These are phyloP conservation scores for Umbilicaria muhlenbergii DNA, from an alignment of 495 filamentous ascomycete species.

Conservation along the genomic window DNA sequence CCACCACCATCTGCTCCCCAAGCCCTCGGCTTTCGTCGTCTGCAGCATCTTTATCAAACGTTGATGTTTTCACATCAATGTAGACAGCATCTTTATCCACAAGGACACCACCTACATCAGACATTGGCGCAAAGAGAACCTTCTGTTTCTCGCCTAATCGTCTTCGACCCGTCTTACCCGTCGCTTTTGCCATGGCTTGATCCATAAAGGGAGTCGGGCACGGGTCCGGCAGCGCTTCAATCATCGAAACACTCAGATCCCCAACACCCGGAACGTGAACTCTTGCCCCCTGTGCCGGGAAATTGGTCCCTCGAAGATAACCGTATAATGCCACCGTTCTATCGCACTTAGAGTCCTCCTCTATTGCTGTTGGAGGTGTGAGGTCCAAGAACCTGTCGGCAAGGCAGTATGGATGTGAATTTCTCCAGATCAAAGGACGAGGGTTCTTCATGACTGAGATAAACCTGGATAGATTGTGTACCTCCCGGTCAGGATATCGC, in stretches of 20 bases:
- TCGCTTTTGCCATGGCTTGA: constrained; percentile 63
- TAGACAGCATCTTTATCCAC: constrained; percentile 72
- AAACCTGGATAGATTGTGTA: constrained; percentile 89
- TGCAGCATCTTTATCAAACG: constrained; percentile 50
- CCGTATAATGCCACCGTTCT: constrained; percentile 83
- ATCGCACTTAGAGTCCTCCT: constrained; percentile 77
- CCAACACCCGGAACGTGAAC: constrained; percentile 90
- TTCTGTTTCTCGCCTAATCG: constrained; percentile 91
- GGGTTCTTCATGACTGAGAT: constrained; percentile 98
- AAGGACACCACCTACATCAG: constrained; percentile 82
- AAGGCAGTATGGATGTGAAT: constrained; percentile 83
- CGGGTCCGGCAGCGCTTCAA: constrained; percentile 82
- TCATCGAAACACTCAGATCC: constrained; percentile 70
- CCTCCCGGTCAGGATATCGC: constrained; percentile 88
- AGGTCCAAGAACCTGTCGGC: constrained; percentile 90
- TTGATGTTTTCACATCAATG: constrained; percentile 58
- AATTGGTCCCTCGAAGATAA: constrained; percentile 92
- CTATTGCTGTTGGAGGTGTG: constrained; percentile 79
- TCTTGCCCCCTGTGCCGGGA: constrained; percentile 68
- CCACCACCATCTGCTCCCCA: constrained; percentile 85
- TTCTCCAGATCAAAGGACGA: constrained; percentile 87
- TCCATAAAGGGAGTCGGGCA: constrained; percentile 89
- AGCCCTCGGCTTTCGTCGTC: constrained; percentile 58
- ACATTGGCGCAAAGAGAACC: constrained; percentile 91
- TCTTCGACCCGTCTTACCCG: constrained; percentile 60